These are phyloP conservation scores for Lactifluus subvellereus DNA, from an alignment of 768 basidiomycete genomes.

Conservation along the genomic window DNA sequence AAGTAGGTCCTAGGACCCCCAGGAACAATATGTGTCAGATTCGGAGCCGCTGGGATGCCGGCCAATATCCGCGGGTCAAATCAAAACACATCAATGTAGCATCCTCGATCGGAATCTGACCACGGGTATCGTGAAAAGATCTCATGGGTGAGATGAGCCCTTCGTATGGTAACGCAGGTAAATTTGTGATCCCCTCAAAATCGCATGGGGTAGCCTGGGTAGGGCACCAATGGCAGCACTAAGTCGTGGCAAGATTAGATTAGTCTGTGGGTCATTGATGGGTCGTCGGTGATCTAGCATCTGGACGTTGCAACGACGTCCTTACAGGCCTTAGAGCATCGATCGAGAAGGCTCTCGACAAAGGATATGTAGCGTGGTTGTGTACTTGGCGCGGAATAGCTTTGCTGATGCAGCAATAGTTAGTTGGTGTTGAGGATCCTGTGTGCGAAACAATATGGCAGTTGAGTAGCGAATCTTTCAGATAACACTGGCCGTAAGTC, in stretches of 20 bases:
- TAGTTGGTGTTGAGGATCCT: not conserved
- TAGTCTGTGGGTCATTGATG: not conserved
- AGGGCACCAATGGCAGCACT: not conserved
- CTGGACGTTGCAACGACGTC: not conserved
- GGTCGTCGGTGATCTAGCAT: not conserved
- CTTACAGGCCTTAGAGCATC: not conserved
- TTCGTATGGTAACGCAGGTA: not conserved
- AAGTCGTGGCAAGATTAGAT: not conserved
- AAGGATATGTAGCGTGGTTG: not conserved
- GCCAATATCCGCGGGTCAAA: slow-evolving; percentile 6
- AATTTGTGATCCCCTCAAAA: not conserved
- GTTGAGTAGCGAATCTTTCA: not conserved
- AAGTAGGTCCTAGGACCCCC: not conserved
- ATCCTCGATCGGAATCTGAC: slow-evolving; percentile 1
- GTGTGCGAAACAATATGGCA: not conserved
- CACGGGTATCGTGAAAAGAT: not conserved
- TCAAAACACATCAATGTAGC: not conserved
- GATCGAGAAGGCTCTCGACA: not conserved
- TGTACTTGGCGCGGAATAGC: not conserved
- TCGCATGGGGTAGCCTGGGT: not conserved
- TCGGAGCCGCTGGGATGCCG: slow-evolving; percentile 5
- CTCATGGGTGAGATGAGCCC: not conserved
- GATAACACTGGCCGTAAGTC: not conserved
- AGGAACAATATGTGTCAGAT: not conserved
- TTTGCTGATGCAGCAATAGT: not conserved